These are phyloP conservation scores for Tuber microsphaerosporum DNA, from an alignment of 495 filamentous ascomycete genomes.

Conservation along the genomic window DNA sequence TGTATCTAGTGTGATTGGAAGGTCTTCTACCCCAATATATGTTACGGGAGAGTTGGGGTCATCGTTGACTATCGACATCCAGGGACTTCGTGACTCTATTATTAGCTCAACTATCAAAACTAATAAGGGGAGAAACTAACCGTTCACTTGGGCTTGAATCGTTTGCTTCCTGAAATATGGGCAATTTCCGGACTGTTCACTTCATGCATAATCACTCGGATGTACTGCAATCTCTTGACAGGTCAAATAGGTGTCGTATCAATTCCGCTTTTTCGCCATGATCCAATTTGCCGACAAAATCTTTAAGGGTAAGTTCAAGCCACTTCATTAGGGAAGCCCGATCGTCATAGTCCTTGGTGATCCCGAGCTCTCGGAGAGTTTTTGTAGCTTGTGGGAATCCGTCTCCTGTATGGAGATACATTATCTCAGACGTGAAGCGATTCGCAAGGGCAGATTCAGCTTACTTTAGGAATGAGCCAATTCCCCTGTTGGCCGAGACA, in stretches of 20 bases:
- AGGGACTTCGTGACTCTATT: slow-evolving; percentile 6
- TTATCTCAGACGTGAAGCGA: not conserved
- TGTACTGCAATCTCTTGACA: not conserved
- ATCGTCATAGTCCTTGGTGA: slow-evolving; percentile 14
- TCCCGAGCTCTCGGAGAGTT: slow-evolving; percentile 1
- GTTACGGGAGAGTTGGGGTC: not conserved
- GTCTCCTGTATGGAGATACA: slow-evolving; percentile 7
- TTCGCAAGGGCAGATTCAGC: slow-evolving; percentile 7
- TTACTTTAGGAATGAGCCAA: slow-evolving; percentile 9
- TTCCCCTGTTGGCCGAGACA: slow-evolving; percentile 11
- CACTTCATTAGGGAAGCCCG: slow-evolving; percentile 11
- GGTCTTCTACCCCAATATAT: slow-evolving; percentile 18
- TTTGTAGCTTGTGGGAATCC: slow-evolving; percentile 8
- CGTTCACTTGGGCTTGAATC: not conserved
- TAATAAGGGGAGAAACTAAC: not conserved
- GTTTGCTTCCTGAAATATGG: slow-evolving; percentile 16
- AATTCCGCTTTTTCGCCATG: slow-evolving; percentile 8
- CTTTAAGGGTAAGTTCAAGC: slow-evolving; percentile 19
- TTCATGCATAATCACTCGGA: slow-evolving; percentile 5
- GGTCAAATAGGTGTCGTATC: slow-evolving; percentile 2
- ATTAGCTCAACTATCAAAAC: slow-evolving; percentile 2
- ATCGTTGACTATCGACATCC: slow-evolving; percentile 17
- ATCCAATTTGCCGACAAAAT: slow-evolving; percentile 15
- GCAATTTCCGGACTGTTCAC: slow-evolving; percentile 8
- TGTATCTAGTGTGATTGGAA: slow-evolving; percentile 17